Conservation (phyloP, 106 monocot species). For the Phalaenopsis equestris region DNA sequence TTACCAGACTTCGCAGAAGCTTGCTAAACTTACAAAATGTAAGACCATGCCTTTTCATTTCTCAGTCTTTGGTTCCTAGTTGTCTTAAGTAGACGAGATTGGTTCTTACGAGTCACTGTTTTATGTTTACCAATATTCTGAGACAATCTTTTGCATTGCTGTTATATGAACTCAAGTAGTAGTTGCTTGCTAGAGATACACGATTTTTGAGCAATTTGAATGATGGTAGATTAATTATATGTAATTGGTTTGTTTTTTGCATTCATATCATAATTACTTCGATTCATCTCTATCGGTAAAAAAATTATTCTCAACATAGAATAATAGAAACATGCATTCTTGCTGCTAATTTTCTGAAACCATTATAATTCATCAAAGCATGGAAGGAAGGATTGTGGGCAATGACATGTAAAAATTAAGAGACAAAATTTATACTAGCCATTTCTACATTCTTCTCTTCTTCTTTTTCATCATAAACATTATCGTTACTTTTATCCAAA, state of each 20-base stretch:
- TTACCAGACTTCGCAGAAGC: slow-evolving; percentile 85
- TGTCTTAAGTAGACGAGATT: background rate
- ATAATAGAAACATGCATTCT: background rate
- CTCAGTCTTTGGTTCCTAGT: background rate
- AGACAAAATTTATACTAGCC: background rate
- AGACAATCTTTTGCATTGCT: background rate
- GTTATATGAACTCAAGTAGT: background rate
- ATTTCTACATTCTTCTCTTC: no score
- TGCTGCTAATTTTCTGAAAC: background rate
- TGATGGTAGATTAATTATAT: background rate
- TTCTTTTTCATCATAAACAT: no score
- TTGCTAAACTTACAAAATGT: slow-evolving; percentile 72
- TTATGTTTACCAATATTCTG: background rate
- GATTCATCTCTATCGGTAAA: background rate
- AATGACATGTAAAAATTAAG: background rate
- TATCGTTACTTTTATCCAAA: no score
- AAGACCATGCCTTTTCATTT: slow-evolving; percentile 12
- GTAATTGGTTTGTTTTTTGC: background rate
- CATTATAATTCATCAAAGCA: background rate
- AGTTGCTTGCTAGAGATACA: background rate
- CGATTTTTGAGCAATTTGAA: background rate
- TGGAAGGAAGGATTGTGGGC: background rate
- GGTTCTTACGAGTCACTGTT: background rate
- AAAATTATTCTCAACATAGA: background rate
- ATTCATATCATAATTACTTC: background rate